Conservation (phyloP, 176 grass and related monocot species). For the Rhynchospora tenuis region DNA sequence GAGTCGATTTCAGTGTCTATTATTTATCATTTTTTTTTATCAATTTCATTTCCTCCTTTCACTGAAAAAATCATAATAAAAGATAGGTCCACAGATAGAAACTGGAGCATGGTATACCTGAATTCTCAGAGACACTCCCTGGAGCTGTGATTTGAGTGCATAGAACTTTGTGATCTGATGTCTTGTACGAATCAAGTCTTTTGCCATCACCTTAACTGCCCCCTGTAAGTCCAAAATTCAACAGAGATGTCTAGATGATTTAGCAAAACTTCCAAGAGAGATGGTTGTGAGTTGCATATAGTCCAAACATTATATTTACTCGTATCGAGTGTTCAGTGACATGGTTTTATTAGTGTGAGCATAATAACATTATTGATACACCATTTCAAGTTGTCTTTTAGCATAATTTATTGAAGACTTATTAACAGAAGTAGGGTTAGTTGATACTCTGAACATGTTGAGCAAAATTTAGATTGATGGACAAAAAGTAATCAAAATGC, state of each 20-base stretch:
- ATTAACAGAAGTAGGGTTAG: neutral
- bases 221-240: constrained; percentile 26
- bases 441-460: neutral
- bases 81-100: neutral
- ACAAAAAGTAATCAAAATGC: neutral
- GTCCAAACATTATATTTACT: too few species aligned
- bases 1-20: constrained; percentile 71
- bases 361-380: neutral
- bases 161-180: constrained; percentile 90
- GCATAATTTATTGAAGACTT: neutral
- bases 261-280: neutral
- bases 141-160: constrained; percentile 72
- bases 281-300: neutral
- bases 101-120: constrained; percentile 31
- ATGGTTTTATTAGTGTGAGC: too few species aligned
- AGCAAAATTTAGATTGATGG: neutral
- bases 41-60: neutral
- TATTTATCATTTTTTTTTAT: neutral
- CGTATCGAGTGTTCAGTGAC: too few species aligned
- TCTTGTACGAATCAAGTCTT: constrained; percentile 69
- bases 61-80: neutral
- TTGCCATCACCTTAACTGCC: constrained; percentile 79
- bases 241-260: constrained; percentile 11
- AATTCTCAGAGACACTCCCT: constrained; percentile 73
- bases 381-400: neutral